Percentiles rank a stretch among this genome's conserved stretches.
phyloP scores from a whole-genome alignment of 805 yeast genomes.

The Nakazawaea molendinolei region DNA sequence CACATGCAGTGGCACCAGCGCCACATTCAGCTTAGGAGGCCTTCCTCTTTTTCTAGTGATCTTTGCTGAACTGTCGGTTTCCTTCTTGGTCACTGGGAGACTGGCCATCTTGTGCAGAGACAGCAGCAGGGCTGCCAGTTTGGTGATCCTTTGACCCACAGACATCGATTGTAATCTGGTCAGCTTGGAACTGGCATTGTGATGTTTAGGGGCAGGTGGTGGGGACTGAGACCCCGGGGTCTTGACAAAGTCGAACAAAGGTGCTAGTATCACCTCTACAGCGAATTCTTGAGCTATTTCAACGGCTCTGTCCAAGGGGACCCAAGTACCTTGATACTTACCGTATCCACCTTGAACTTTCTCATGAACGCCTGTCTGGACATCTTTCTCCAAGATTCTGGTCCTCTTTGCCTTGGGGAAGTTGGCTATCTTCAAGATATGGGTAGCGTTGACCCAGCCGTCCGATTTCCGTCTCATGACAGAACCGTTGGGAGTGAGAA shows the following conservation, averaged over 20 bases:
- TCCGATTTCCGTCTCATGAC: constrained; percentile 74
- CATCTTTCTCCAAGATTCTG: constrained; percentile 88
- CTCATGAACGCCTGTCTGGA: constrained; percentile 82
- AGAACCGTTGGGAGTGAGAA: constrained; percentile 59
- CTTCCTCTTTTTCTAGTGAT: constrained; percentile 25
- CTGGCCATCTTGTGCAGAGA: constrained; percentile 10
- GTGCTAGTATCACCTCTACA: constrained; percentile 54
- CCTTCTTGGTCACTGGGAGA: constrained; percentile 3
- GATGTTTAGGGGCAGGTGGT: constrained; percentile 60
- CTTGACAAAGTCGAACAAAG: constrained; percentile 57
- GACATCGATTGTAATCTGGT: constrained; percentile 21
- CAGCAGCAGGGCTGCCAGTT: constrained; percentile 7
- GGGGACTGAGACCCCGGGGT: constrained; percentile 45
- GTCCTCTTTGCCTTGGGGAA: constrained; percentile 94
- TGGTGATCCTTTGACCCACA: constrained; percentile 15
- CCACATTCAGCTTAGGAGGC: constrained; percentile 18
- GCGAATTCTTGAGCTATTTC: constrained; percentile 60
- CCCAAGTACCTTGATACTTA: constrained; percentile 96
- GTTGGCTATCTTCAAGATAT: constrained; percentile 85
- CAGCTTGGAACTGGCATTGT: constrained; percentile 49
- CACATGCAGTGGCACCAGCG: constrained; percentile 13
- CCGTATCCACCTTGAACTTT: constrained; percentile 98
- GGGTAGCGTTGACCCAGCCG: constrained; percentile 93
- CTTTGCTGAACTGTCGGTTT: constrained; percentile 8
- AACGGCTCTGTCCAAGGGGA: constrained; percentile 72